These are phyloP conservation scores for Phytophthora niederhauseri DNA, from an alignment of 352 stramenopile genomes.

Conservation along the genomic window DNA sequence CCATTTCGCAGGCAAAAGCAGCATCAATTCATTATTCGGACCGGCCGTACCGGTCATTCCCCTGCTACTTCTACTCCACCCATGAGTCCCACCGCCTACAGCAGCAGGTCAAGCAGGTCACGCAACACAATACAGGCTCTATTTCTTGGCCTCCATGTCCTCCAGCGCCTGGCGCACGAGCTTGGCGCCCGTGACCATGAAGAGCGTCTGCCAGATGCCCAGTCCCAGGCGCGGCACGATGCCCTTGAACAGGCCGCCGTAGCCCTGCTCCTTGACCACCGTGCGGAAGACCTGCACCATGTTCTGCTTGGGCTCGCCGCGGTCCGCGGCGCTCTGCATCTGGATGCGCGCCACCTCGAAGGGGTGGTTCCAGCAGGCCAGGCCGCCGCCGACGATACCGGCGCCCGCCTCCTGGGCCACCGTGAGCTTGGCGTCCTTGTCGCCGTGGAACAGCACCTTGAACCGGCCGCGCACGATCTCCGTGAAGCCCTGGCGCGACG, in stretches of 20 bases:
- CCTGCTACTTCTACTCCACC: conserved; percentile 2
- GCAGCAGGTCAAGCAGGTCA: conserved; percentile 8
- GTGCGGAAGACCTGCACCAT: conserved; percentile 91
- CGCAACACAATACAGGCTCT: conserved; percentile 14
- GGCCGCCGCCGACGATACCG: conserved; percentile 84
- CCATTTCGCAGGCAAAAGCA: neutral
- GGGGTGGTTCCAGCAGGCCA: conserved; percentile 93
- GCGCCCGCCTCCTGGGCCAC: conserved; percentile 86
- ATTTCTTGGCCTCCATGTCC: conserved; percentile 51
- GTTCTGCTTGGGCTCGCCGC: conserved; percentile 89
- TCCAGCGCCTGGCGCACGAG: conserved; percentile 88
- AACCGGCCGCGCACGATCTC: conserved; percentile 88
- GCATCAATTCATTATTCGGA: conserved; percentile 27
- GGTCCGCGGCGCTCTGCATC: conserved; percentile 91
- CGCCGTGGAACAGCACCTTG: conserved; percentile 85
- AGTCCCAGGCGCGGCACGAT: conserved; percentile 89
- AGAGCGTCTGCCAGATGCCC: conserved; percentile 92
- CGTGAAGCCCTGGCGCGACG: conserved; percentile 90
- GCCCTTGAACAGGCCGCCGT: conserved; percentile 89
- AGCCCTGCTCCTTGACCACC: conserved; percentile 86
- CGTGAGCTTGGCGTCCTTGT: conserved; percentile 88
- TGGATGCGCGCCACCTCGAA: conserved; percentile 93
- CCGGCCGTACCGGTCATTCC: conserved; percentile 20
- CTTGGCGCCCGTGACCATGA: conserved; percentile 94
- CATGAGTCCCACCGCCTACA: neutral